A percentile compares a stretch with the other conserved stretches of the same genome.
phyloP scores from a whole-genome alignment of 805 yeast species.

The Komagataella populi region DNA sequence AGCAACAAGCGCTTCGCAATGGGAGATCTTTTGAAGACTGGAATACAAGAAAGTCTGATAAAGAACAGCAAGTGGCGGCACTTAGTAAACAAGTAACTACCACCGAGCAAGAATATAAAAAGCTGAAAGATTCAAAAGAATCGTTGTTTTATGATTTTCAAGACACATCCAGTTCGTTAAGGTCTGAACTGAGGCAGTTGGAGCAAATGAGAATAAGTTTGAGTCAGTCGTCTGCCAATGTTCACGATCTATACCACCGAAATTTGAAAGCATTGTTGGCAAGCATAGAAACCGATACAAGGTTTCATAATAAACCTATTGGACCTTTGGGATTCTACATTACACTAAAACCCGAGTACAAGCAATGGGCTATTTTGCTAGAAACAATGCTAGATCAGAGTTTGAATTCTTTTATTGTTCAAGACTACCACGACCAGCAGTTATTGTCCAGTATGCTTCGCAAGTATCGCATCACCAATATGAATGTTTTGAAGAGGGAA shows the following conservation, averaged over 20 bases:
- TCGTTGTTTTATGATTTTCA: not conserved
- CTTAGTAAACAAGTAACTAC: not conserved
- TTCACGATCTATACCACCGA: not conserved
- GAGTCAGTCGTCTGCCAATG: conserved; percentile 7
- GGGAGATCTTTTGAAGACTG: conserved; percentile 4
- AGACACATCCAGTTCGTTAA: conserved; percentile 4
- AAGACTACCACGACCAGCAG: conserved; percentile 44
- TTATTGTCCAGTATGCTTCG: conserved; percentile 22
- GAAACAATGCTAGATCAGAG: conserved; percentile 38
- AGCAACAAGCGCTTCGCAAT: not conserved
- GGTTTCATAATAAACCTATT: conserved; percentile 39
- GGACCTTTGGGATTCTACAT: conserved; percentile 73
- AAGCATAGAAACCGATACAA: conserved; percentile 22
- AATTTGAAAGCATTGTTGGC: conserved; percentile 15
- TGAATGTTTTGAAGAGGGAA: conserved; percentile 29
- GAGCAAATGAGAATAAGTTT: conserved; percentile 19
- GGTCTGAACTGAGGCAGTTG: conserved; percentile 11
- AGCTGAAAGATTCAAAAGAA: not conserved
- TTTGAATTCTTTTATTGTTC: conserved; percentile 55
- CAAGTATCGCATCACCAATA: conserved; percentile 19
- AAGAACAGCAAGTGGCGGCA: not conserved
- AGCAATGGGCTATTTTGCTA: conserved; percentile 45
- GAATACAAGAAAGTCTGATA: not conserved
- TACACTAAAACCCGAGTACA: conserved; percentile 37
- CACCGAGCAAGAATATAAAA: not conserved